Conservation (phyloP, 2,329 filamentous ascomycete genomes). For the Phyllosticta ampelicida region DNA sequence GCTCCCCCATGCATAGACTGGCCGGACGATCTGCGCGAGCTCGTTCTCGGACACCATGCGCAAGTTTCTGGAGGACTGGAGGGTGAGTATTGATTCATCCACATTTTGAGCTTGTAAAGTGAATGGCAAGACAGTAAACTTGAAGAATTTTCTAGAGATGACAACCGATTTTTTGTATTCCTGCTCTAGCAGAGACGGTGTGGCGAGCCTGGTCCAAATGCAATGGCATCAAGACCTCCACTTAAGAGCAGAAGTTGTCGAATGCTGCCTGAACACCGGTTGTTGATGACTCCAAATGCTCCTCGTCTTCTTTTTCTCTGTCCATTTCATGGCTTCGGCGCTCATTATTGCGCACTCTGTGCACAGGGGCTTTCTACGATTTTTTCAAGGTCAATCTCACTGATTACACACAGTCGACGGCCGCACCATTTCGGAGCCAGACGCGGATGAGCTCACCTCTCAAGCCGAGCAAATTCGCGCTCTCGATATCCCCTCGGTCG, state of each 20-base stretch:
- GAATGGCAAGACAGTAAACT: neutral
- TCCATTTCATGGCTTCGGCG: too few relatives aligned
- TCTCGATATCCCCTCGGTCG: constrained; percentile 29
- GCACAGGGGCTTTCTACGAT: constrained; percentile 17
- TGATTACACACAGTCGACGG: neutral
- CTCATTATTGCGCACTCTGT: too few relatives aligned
- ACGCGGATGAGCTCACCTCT: constrained; percentile 29
- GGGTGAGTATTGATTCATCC: constrained; percentile 18
- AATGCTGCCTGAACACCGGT: too few relatives aligned
- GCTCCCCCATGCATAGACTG: constrained; percentile 44
- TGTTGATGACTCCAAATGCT: too few relatives aligned
- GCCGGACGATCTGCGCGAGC: constrained; percentile 34
- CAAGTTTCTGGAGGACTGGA: constrained; percentile 35
- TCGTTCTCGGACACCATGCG: constrained; percentile 37
- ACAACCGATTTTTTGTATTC: too few relatives aligned
- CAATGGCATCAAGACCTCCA: neutral
- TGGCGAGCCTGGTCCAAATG: neutral
- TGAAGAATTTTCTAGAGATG: neutral
- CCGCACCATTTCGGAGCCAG: constrained; percentile 15
- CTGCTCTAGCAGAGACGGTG: too few relatives aligned
- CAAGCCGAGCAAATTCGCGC: constrained; percentile 25
- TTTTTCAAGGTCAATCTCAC: constrained; percentile 31
- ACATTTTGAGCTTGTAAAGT: neutral
- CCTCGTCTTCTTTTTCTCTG: too few relatives aligned
- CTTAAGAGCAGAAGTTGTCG: neutral